These are phyloP conservation scores for Candida mattraensis DNA, from an alignment of 805 yeast genomes.

Conservation along the genomic window DNA sequence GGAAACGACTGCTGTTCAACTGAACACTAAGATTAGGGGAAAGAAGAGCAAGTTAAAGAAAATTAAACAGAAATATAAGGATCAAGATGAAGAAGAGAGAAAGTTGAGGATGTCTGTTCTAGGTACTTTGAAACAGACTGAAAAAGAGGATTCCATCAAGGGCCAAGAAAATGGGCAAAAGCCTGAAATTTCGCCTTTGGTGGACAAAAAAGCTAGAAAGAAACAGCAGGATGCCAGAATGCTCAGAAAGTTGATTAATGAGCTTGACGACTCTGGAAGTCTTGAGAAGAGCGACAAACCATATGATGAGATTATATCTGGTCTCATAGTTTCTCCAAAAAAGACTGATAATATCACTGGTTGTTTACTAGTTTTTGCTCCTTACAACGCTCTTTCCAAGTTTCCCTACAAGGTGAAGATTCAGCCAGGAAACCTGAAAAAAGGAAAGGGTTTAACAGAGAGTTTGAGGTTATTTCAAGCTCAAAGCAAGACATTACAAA, in stretches of 20 bases:
- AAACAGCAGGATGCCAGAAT: conserved; percentile 33
- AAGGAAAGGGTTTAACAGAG: conserved; percentile 82
- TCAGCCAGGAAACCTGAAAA: conserved; percentile 77
- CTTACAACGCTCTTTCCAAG: conserved; percentile 79
- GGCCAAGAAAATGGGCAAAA: conserved; percentile 4
- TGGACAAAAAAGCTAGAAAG: conserved; percentile 22
- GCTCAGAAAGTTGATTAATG: conserved; percentile 32
- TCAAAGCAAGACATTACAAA: conserved; percentile 26
- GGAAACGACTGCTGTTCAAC: conserved; percentile 18
- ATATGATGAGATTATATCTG: conserved; percentile 25
- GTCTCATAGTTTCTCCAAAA: conserved; percentile 44
- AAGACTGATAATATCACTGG: conserved; percentile 54
- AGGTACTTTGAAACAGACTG: conserved; percentile 73
- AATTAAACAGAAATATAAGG: conserved; percentile 78
- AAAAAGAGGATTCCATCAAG: conserved; percentile 21
- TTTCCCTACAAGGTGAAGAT: conserved; percentile 80
- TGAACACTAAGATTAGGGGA: conserved; percentile 63
- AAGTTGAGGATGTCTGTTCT: conserved; percentile 70
- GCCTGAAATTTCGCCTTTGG: conserved; percentile 9
- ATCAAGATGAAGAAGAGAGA: conserved; percentile 91
- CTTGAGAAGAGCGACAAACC: conserved; percentile 21
- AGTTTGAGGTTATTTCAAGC: conserved; percentile 56
- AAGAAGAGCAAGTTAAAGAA: conserved; percentile 82
- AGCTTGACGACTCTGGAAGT: conserved; percentile 23
- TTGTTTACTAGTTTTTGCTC: conserved; percentile 86